Base-by-base conservation (phyloP, 768 basidiomycete genomes). In the Vishniacozyma victoriae region DNA sequence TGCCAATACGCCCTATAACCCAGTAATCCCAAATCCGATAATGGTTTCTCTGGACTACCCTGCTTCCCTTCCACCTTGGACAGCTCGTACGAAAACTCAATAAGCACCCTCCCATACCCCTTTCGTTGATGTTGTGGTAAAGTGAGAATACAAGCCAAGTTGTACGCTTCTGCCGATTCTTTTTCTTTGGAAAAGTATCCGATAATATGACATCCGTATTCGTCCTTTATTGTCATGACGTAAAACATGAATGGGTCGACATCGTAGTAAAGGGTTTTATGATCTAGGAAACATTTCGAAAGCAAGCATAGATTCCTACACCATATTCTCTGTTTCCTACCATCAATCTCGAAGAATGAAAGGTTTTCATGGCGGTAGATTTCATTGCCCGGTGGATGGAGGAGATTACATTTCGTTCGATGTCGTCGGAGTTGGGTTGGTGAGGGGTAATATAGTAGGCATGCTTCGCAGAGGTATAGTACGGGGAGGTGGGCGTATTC, bases 141-240 rank as follows among this genome's bases (percentile, higher is more conserved):
- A n/a, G 95, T 91, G 50, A 97, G 76, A 73, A 99, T 96, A 78
- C 95, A 99, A 0, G 95, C 95, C 46, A 99, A 87, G 72, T 99
- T 99, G 78, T 97, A 99, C 63, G 83, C 88, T 62, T 99, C 95
- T 22, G 95, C 86, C 2, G 82, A 92, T 72, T 99, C 95, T 71
- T 99, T 99, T 76, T 99, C 95, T 69, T 97, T 97, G 23, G 91
- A 96, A 74, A 99, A 99, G 75, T 96, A 99, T 20, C 93, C 93
- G 57, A 99, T 86, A 58, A 95, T 74, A 70, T 99, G 95, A 71
- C 87, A 90, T 25, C 95, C 95, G 18, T 78, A 75, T 12, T 86
- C 83, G 74, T 99, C 95, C 52, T 90, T 82, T 65, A 83, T 81
- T 60, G 87, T 90, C 92, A 99, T 92, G 73, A 92, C 86, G 78